A percentile compares a stretch with the other conserved stretches of the same genome.
Conservation (phyloP, 129 eudicot genomes). For the Artemisia tridentata region DNA sequence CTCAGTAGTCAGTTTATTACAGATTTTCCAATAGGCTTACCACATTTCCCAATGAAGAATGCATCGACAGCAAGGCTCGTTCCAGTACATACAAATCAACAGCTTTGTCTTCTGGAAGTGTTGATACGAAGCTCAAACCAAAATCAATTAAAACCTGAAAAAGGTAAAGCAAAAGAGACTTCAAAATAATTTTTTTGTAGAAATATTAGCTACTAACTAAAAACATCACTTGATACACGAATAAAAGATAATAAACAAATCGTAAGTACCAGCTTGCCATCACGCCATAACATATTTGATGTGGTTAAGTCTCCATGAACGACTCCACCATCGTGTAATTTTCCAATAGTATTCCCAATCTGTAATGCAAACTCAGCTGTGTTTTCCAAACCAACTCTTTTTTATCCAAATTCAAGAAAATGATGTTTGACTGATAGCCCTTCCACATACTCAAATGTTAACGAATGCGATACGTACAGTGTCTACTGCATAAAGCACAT, state of each 20-base stretch:
- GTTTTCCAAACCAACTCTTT: conserved; percentile 68
- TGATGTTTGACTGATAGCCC: conserved; percentile 85
- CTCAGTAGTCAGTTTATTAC: neutral
- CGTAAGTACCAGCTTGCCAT: conserved; percentile 58
- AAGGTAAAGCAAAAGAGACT: too few relatives aligned
- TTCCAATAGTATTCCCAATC: too few relatives aligned
- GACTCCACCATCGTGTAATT: conserved; percentile 92
- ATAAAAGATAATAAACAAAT: neutral
- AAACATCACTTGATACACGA: too few relatives aligned
- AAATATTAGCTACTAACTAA: too few relatives aligned
- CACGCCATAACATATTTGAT: conserved; percentile 83
- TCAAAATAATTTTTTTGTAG: too few relatives aligned
- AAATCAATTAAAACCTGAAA: too few relatives aligned
- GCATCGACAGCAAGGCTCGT: conserved; percentile 92
- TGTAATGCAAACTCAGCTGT: conserved; percentile 72
- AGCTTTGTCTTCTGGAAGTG: conserved; percentile 98
- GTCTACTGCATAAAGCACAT: conserved; percentile 80
- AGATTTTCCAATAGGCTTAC: conserved; percentile 32
- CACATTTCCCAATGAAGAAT: conserved; percentile 97
- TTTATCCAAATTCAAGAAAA: conserved; percentile 69
- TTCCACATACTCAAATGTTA: conserved; percentile 81
- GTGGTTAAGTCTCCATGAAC: conserved; percentile 93
- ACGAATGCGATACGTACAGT: conserved; percentile 49
- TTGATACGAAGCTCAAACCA: conserved; percentile 87
- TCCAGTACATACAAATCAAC: conserved; percentile 94